A percentile compares a stretch with the other conserved stretches of the same genome.
phyloP scores from a whole-genome alignment of 177 flowering plant species.

The Vitis hybrid region DNA sequence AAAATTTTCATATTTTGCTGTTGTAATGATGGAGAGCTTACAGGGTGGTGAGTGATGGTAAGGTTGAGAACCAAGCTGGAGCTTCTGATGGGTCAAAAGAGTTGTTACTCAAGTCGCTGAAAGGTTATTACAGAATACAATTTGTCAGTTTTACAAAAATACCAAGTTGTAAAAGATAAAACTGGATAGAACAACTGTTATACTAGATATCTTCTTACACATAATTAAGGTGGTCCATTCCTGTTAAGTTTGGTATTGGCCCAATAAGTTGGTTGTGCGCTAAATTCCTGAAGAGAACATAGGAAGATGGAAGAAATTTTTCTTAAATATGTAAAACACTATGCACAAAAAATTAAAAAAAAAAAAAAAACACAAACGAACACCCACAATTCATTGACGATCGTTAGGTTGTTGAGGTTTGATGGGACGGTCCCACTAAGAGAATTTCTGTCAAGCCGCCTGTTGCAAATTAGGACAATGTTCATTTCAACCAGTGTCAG shows the following conservation, averaged over 20 bases:
- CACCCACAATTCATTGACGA: conserved; percentile 70
- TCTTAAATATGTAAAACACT: neutral
- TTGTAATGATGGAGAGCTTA: conserved; percentile 29
- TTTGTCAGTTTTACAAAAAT: neutral
- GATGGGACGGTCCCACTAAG: conserved; percentile 61
- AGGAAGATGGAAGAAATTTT: neutral
- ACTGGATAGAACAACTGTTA: neutral
- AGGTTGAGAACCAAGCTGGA: conserved; percentile 78
- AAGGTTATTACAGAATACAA: neutral
- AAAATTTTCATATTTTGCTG: neutral
- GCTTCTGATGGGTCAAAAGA: conserved; percentile 60
- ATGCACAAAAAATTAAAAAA: no score
- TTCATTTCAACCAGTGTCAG: neutral
- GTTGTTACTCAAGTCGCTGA: conserved; percentile 82
- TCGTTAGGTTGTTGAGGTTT: conserved; percentile 65
- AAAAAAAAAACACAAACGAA: neutral
- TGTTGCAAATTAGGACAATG: conserved; percentile 26
- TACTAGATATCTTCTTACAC: conserved; percentile 29
- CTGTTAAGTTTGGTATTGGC: conserved; percentile 45
- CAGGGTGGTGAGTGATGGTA: conserved; percentile 75
- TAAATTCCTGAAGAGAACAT: conserved; percentile 34
- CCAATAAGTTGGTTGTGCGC: conserved; percentile 52
- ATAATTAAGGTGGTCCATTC: conserved; percentile 49
- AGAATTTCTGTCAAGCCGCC: conserved; percentile 82
- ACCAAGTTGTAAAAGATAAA: neutral